These are phyloP conservation scores for Arabidopsis thaliana DNA, from an alignment of 345 rosid species.

Conservation along the genomic window TAIR10.1 NC_003070.9:4364501-4365000, in stretches of 20 bases:
- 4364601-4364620: slow-evolving; percentile 51
- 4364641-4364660: slow-evolving; percentile 56
- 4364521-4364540: slow-evolving; percentile 60
- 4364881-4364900: neutral
- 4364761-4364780: slow-evolving; percentile 55
- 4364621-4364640: slow-evolving; percentile 49
- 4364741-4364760: slow-evolving; percentile 73
- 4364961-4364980: slow-evolving; percentile 90
- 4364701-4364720: slow-evolving; percentile 51
- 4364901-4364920: neutral
- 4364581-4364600: slow-evolving; percentile 46
- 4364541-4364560: slow-evolving; percentile 71
- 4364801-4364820: slow-evolving; percentile 77
- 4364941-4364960: slow-evolving; percentile 92
- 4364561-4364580: slow-evolving; percentile 80
- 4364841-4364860: slow-evolving; percentile 70
- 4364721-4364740: slow-evolving; percentile 52
- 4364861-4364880: slow-evolving; percentile 32
- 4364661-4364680: slow-evolving; percentile 69
- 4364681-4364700: slow-evolving; percentile 79
- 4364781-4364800: slow-evolving; percentile 83
- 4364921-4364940: neutral
- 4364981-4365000: slow-evolving; percentile 96
- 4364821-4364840: slow-evolving; percentile 78
- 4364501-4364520: slow-evolving; percentile 62